A percentile compares a stretch with the other conserved stretches of the same genome.
phyloP scores from a whole-genome alignment of 2,329 filamentous ascomycete species.

The Diaporthe vexans region DNA sequence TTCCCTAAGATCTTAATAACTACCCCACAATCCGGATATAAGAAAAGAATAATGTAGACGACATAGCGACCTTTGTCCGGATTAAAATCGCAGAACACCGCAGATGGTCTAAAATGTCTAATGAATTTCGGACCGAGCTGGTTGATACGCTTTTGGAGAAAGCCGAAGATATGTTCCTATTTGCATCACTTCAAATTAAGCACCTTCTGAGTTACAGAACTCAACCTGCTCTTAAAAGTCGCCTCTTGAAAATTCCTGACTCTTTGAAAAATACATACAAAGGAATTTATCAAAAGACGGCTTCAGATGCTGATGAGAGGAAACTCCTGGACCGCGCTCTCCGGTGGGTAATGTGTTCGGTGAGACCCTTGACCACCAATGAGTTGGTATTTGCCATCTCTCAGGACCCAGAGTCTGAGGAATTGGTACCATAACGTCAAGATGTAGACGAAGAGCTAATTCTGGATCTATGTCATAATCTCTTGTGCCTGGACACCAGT shows the following conservation, averaged over 20 bases:
- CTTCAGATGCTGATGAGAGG: background rate
- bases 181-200: background rate
- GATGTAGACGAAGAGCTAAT: background rate
- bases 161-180: background rate
- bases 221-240: background rate
- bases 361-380: background rate
- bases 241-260: background rate
- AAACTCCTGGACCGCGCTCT: background rate
- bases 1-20: background rate
- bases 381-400: background rate
- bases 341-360: background rate
- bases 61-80: background rate
- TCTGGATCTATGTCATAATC: background rate
- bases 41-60: background rate
- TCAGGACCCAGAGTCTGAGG: background rate
- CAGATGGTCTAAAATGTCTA: background rate
- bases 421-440: accelerated
- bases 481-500: background rate
- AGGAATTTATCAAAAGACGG: background rate
- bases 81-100: background rate
- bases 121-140: background rate
- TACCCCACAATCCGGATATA: background rate
- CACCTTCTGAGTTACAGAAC: background rate
- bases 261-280: background rate
- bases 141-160: background rate